Evolutionary conservation across 768 basidiomycete genomes (phyloP).

Genomic region (Russula lepida): DNA sequence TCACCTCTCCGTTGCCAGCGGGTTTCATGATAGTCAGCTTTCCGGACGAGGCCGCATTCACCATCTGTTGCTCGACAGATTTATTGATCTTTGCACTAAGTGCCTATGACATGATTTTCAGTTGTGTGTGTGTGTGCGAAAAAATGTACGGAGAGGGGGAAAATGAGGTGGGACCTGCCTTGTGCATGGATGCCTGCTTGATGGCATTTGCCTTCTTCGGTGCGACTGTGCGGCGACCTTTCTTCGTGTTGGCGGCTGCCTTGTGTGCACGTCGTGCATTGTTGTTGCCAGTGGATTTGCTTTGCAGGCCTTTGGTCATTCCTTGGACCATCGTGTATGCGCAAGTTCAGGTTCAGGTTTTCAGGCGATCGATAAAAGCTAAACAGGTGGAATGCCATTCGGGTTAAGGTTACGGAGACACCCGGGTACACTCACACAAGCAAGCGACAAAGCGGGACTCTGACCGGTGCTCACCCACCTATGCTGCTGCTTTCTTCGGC

Average conservation of each 20-base stretch:
- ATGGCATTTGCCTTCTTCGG: conserved; percentile 74
- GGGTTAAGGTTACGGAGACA: conserved; percentile 19
- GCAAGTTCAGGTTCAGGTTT: neutral
- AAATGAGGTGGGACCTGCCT: conserved; percentile 32
- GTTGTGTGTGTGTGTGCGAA: neutral
- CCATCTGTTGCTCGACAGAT: conserved; percentile 89
- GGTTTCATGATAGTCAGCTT: conserved; percentile 92
- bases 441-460: neutral
- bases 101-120: conserved; percentile 37
- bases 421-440: neutral
- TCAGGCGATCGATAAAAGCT: neutral
- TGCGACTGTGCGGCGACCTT: conserved; percentile 67
- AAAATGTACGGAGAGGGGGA: neutral
- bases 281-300: conserved; percentile 39
- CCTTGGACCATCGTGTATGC: conserved; percentile 77
- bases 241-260: conserved; percentile 64
- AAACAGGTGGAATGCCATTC: neutral
- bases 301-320: conserved; percentile 67
- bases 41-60: conserved; percentile 77
- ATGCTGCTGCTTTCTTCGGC: conserved; percentile 35
- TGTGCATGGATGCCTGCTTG: conserved; percentile 69
- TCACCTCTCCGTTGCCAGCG: conserved; percentile 35
- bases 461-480: neutral
- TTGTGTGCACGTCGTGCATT: conserved; percentile 53
- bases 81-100: conserved; percentile 87